Evolutionary conservation across 225 moss, liverwort and hornwort species (phyloP).

Genomic region (Thuidium tamariscinum): DNA sequence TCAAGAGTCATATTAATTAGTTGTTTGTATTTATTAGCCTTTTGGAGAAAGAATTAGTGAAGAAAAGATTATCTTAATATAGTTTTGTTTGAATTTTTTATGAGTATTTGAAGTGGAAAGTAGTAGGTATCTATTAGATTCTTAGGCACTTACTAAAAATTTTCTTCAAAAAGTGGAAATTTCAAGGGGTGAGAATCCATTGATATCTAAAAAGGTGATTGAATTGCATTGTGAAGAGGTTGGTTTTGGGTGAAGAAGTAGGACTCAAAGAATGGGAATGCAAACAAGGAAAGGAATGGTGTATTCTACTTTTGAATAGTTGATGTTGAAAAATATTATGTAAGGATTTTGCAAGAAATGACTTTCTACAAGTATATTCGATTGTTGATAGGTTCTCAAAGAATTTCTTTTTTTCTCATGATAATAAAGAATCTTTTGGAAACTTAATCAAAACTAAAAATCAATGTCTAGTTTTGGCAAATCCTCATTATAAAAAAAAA

Average conservation of each 20-base stretch:
- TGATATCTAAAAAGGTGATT: neutral
- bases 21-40: neutral
- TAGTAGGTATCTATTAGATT: fast-evolving
- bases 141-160: neutral
- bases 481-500: neutral
- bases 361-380: neutral
- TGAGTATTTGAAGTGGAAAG: neutral
- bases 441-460: neutral
- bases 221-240: neutral
- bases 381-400: neutral
- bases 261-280: fast-evolving
- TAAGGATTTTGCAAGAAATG: neutral
- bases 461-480: neutral
- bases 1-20: neutral
- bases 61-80: neutral
- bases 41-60: neutral
- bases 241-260: neutral
- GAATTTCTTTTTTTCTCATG: neutral
- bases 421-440: neutral
- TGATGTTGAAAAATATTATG: fast-evolving
- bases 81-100: neutral
- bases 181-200: neutral
- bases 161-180: neutral
- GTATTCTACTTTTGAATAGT: neutral
- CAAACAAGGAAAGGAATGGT: fast-evolving